Evolutionary conservation across 805 yeast genomes (phyloP), one percentile per base, ranked within the genome.

Genomic region (Ogataea pini): DNA sequence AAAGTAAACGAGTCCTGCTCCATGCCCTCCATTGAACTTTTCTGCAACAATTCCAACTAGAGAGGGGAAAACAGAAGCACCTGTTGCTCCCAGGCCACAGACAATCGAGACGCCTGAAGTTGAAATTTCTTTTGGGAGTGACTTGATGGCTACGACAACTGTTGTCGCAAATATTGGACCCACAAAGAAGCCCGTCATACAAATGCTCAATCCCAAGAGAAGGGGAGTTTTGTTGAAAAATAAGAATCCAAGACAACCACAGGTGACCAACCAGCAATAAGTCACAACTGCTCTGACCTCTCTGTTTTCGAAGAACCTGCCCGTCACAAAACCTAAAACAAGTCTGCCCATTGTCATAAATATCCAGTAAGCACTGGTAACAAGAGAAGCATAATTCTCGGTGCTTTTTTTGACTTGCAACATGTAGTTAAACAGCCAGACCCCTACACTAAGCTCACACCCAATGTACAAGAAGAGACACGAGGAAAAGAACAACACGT

Each of bases 71-170:
- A 79, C 73, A 0, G 95, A 92, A n/a, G 86, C 86, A 1, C 96
- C 96, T 13, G 84, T 80, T 3, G 94, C 91, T 6, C 95, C 96
- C 50, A 87, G 62, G 0, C 94, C 90, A 47, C 90, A 82, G 17
- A 85, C 79, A 46, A 86, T 72, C 0, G 96, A 91, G 7, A 89
- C 75, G 1, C 89, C 91, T 14, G 80, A 67, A 8, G 86, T 78
- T 45, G 85, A 86, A 44, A 77, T 67, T 34, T 72, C 73, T 22
- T 69, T 65, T 0, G 96, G 96, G 36, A 89, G 63, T 2, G 81
- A 69, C 46, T 81, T 79, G 39, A 86, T 65, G 1, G 89, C 75
- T 8, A 84, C 77, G 12, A 85, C 78, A 43, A 86, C 80, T 0
- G 86, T 79, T 6, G 91, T 82, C 1, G 95, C 90, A 64, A 76